phyloP scores from a whole-genome alignment of 768 basidiomycete genomes.

The Calocera cornea region DNA sequence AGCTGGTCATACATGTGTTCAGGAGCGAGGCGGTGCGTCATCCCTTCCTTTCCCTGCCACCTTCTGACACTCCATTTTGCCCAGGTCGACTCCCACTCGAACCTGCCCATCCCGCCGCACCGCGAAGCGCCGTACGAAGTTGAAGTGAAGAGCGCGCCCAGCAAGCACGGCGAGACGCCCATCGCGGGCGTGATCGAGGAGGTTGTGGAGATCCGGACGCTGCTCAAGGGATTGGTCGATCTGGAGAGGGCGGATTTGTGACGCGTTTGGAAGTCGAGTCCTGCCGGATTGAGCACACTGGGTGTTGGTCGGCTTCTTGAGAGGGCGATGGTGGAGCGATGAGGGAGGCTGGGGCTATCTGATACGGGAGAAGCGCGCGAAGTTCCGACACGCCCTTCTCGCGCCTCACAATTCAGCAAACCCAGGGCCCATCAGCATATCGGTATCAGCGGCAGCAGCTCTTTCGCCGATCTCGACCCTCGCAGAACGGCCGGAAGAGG shows the following conservation, averaged over 20 bases:
- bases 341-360: no score
- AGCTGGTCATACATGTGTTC: not conserved
- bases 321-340: not conserved
- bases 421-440: no score
- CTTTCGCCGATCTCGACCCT: no score
- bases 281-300: no score
- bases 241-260: not conserved
- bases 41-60: not conserved
- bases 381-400: no score
- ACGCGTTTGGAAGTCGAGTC: not conserved
- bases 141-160: not conserved
- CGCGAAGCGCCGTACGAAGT: not conserved
- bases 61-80: not conserved
- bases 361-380: no score
- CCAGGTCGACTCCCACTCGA: not conserved
- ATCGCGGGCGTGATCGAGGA: not conserved
- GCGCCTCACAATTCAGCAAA: no score
- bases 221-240: not conserved
- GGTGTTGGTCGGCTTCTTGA: not conserved
- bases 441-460: no score
- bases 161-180: not conserved
- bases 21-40: conserved; percentile 1
- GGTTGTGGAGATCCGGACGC: not conserved
- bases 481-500: no score
- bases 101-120: not conserved